These are phyloP conservation scores for Metarhizium guizhouense DNA, from an alignment of 2,329 filamentous ascomycete species.

Conservation along the genomic window DNA sequence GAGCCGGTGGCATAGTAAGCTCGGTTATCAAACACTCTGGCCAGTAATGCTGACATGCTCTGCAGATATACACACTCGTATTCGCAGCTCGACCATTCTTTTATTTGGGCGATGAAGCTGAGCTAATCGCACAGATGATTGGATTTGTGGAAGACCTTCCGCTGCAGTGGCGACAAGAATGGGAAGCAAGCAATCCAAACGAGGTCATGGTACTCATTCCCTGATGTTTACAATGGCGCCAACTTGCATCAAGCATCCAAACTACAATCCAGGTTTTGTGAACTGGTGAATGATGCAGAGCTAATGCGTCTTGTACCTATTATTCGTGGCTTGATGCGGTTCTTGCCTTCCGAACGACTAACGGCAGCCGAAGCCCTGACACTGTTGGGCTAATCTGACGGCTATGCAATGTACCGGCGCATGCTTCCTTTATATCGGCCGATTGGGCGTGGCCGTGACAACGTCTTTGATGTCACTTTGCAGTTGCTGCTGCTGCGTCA, in stretches of 20 bases:
- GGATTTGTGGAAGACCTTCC: conserved; percentile 1
- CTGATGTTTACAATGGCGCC: neutral
- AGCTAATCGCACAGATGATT: neutral
- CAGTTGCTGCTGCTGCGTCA: too few relatives aligned
- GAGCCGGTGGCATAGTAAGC: conserved; percentile 2
- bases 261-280: neutral
- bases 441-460: too few relatives aligned
- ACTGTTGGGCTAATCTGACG: conserved; percentile 3
- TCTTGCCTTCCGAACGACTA: conserved; percentile 1
- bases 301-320: conserved; percentile 1
- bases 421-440: too few relatives aligned
- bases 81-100: neutral
- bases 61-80: conserved; percentile 1
- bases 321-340: conserved; percentile 3
- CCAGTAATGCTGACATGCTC: neutral
- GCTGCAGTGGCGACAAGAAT: neutral
- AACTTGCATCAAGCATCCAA: neutral
- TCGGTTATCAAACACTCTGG: neutral
- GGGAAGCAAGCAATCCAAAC: neutral
- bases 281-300: neutral
- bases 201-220: neutral
- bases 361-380: conserved; percentile 1
- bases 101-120: neutral
- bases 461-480: too few relatives aligned
- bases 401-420: too few relatives aligned